A percentile compares a stretch with the other conserved stretches of the same genome.
Evolutionary conservation across 2,329 filamentous ascomycete species (phyloP).

Genomic region (Fusarium virguliforme): DNA sequence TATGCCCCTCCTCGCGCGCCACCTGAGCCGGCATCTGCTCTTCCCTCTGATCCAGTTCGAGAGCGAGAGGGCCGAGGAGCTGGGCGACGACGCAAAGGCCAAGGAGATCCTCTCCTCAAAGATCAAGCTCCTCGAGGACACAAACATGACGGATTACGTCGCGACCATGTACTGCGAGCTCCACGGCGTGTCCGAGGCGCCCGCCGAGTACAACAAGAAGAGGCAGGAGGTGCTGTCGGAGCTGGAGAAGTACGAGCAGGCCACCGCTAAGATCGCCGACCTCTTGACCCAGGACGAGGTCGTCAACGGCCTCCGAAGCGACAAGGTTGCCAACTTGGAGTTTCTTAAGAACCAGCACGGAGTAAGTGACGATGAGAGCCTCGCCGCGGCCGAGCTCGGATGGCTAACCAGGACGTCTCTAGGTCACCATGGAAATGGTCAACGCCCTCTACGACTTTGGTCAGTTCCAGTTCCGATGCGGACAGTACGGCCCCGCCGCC

Average conservation of each 20-base stretch:
- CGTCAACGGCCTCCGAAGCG: conserved; percentile 89
- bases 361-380: conserved; percentile 66
- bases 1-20: conserved; percentile 88
- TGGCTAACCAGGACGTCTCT: conserved; percentile 38
- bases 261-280: conserved; percentile 90
- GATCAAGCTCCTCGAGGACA: conserved; percentile 94
- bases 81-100: conserved; percentile 71
- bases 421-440: conserved; percentile 95
- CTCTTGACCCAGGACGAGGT: conserved; percentile 91
- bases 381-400: conserved; percentile 17
- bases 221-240: conserved; percentile 88
- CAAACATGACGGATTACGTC: conserved; percentile 99
- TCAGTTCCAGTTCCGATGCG: conserved; percentile 98
- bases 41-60: conserved; percentile 97
- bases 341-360: conserved; percentile 97
- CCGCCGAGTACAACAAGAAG: conserved; percentile 90
- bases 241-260: conserved; percentile 87
- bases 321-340: conserved; percentile 99
- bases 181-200: conserved; percentile 82
- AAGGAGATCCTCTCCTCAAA: conserved; percentile 87
- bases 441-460: conserved; percentile 96
- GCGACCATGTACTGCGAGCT: conserved; percentile 93
- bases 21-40: conserved; percentile 96
- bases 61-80: conserved; percentile 85
- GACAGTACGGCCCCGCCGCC: conserved; percentile 90